Base-by-base conservation (phyloP, 2,329 filamentous ascomycete species). In the Botrytis medusae region DNA sequence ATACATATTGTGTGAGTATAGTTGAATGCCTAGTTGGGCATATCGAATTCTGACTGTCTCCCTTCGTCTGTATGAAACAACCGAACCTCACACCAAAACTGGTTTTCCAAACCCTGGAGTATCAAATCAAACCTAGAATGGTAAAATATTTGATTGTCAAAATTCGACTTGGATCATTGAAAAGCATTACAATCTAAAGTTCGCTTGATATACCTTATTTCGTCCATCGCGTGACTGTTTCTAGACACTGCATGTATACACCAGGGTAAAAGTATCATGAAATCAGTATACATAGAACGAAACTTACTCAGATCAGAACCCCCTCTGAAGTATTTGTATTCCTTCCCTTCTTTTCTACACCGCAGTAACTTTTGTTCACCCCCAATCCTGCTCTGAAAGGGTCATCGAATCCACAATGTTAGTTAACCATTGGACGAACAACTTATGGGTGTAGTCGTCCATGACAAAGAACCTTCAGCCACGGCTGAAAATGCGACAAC, bases 401-500 rank as follows among this genome's bases (percentile, higher is more conserved):
- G 12, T 16, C 22, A n/a, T n/a, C 14, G 18, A 40, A 20, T 67
- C 37, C 64, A 57, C 25, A 57, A 48, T 42, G 29, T 51, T 20
- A 9, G 7, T 57, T 29, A 22, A 16, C 64, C 64, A 51, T 48
- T 67, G 34, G 46, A 40, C 48, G 32, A 22, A 32, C 18, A 46
- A 44, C 29, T 32, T 20, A n/a, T 54, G 62, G 32, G 59, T 29
- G 59, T n/a, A 48, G 69, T 51, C 48, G 48, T 64, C 44, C 68
- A 54, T 29, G 29, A 62, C 51, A 72, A 68, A 48, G 59, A 51
- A 68, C 37, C 20, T 29, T 60, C 48, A 59, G 71, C 71, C 71
- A 72, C 62, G 63, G 63, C 63, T 72, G 71, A 67, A 59, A 44
- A 67, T 60, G 60, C 48, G 70, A 69, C 63, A 51, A 61, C 42